phyloP scores from a whole-genome alignment of 2,329 filamentous ascomycete species.

The Aschersonia sp. region DNA sequence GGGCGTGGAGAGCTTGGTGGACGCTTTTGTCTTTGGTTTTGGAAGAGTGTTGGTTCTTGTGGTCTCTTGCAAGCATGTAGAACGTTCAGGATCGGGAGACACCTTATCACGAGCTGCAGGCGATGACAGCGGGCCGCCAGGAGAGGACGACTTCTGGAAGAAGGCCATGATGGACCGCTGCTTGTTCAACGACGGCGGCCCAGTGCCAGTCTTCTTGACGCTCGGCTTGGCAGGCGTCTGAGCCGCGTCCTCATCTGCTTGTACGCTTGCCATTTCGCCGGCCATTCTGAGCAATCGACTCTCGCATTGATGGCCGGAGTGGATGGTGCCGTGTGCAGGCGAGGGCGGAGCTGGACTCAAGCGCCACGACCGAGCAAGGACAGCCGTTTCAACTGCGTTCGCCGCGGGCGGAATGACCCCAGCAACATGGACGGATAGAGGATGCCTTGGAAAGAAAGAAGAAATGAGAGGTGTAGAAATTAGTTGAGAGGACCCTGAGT shows the following conservation, averaged over 20 bases:
- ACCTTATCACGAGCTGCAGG: constrained; percentile 18
- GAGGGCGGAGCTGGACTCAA: not conserved
- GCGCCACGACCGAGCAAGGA: not conserved
- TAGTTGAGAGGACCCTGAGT: not conserved
- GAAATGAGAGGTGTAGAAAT: too few relatives aligned
- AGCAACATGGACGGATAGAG: not conserved
- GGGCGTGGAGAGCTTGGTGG: constrained; percentile 42
- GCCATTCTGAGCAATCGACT: not conserved
- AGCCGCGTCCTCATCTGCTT: constrained; percentile 1
- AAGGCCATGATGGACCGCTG: constrained; percentile 29
- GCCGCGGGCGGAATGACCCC: not conserved
- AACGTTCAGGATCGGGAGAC: constrained; percentile 15
- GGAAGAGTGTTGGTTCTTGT: constrained; percentile 25
- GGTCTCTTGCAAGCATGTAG: constrained; percentile 24
- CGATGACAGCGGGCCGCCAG: constrained; percentile 16
- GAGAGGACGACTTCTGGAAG: constrained; percentile 25
- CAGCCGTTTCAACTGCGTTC: not conserved
- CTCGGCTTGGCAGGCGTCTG: constrained; percentile 3
- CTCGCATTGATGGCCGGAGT: not conserved
- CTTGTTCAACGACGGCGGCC: constrained; percentile 18
- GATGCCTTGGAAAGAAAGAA: too few relatives aligned
- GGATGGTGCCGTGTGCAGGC: too few relatives aligned
- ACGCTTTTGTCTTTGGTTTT: constrained; percentile 23
- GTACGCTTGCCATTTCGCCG: constrained; percentile 3
- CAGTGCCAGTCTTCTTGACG: constrained; percentile 2